Conservation (phyloP, 129 eudicot species). For the carrot (Daucus carota) region DNA sequence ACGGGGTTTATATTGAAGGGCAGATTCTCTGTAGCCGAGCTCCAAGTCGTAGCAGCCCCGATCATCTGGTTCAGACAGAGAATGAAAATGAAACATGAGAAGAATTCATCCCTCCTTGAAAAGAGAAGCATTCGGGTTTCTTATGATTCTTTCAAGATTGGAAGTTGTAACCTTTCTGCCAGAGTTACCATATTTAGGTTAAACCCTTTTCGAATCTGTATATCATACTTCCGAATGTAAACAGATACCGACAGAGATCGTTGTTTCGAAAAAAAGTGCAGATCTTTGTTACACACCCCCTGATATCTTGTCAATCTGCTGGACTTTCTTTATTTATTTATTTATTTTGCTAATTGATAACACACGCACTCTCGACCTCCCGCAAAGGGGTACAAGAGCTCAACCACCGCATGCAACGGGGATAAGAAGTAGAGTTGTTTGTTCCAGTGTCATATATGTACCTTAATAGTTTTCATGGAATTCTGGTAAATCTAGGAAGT, state of each 20-base stretch:
- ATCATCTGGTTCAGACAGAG: constrained; percentile 27
- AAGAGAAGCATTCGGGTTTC: background rate
- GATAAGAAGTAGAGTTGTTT: background rate
- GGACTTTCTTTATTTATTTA: background rate
- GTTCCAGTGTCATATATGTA: background rate
- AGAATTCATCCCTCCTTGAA: background rate
- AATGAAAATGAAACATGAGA: constrained; percentile 11
- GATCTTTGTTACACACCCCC: background rate
- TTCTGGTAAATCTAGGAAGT: background rate
- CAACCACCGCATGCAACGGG: background rate
- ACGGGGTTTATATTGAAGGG: background rate
- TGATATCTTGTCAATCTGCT: background rate
- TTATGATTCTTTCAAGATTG: background rate
- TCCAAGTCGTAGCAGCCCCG: constrained; percentile 29
- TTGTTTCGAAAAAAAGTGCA: background rate
- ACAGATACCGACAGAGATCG: background rate
- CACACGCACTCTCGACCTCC: too few species aligned
- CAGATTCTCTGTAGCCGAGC: constrained; percentile 17
- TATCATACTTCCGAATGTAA: background rate
- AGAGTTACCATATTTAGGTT: background rate
- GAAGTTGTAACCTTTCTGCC: background rate
- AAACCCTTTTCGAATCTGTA: background rate
- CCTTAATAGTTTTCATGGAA: background rate
- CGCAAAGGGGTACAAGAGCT: too few species aligned
- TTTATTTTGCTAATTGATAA: too few species aligned